Percentiles rank a stretch among this genome's conserved stretches.
Conservation (phyloP, 2,329 filamentous ascomycete species). For the Cladosporium halotolerans region DNA sequence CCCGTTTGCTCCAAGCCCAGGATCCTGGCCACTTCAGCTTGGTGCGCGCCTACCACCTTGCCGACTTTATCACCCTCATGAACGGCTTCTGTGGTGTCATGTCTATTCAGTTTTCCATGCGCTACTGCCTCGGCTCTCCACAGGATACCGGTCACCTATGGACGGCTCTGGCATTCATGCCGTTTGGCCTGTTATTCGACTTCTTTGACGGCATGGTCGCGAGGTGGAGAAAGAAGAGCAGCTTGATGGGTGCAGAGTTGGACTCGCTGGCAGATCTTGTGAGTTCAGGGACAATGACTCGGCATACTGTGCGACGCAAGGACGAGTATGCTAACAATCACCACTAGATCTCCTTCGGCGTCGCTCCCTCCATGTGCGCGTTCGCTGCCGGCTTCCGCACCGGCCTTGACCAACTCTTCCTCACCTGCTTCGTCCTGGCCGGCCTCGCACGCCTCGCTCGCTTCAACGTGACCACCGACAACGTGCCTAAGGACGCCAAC, state of each 20-base stretch:
- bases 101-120: constrained; percentile 91
- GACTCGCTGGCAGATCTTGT: constrained; percentile 94
- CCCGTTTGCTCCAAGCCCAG: constrained; percentile 57
- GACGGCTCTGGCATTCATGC: constrained; percentile 78
- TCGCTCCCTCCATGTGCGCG: constrained; percentile 78
- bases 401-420: constrained; percentile 68
- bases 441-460: constrained; percentile 88
- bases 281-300: neutral
- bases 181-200: constrained; percentile 92
- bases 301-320: neutral
- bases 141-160: constrained; percentile 67
- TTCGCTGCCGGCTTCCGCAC: constrained; percentile 88
- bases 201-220: constrained; percentile 97
- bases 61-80: constrained; percentile 76
- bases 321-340: constrained; percentile 2
- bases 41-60: constrained; percentile 61
- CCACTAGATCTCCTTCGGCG: constrained; percentile 82
- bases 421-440: constrained; percentile 89
- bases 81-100: constrained; percentile 86
- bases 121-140: constrained; percentile 67
- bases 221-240: constrained; percentile 93
- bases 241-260: constrained; percentile 94
- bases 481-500: constrained; percentile 81
- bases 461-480: constrained; percentile 92
- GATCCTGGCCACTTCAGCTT: constrained; percentile 66